These are phyloP conservation scores for Penicillium sp. DNA, from an alignment of 2,329 filamentous ascomycete genomes.

Conservation along the genomic window DNA sequence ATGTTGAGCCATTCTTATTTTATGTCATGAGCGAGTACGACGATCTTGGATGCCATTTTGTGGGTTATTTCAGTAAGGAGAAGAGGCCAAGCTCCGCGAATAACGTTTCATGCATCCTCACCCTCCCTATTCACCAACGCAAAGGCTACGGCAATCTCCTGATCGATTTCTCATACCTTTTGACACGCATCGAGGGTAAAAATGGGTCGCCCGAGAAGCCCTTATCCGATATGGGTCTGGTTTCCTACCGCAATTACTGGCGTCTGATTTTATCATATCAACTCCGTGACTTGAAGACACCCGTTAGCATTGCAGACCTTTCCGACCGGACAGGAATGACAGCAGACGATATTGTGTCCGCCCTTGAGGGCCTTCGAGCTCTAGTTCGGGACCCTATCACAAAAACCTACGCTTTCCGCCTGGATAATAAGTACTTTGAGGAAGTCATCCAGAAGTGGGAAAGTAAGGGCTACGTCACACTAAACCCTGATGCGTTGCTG, in stretches of 20 bases:
- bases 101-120: constrained; percentile 96
- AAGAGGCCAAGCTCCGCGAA: constrained; percentile 93
- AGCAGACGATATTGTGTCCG: constrained; percentile 91
- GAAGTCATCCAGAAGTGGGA: constrained; percentile 90
- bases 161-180: constrained; percentile 96
- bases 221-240: constrained; percentile 93
- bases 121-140: constrained; percentile 91
- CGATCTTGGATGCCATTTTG: constrained; percentile 86
- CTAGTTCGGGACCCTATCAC: constrained; percentile 88
- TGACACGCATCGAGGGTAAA: constrained; percentile 89
- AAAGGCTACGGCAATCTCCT: constrained; percentile 96
- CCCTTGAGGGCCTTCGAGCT: constrained; percentile 83
- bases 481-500: constrained; percentile 76
- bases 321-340: constrained; percentile 94
- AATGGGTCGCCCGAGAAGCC: constrained; percentile 97
- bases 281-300: constrained; percentile 63
- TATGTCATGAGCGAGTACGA: constrained; percentile 94
- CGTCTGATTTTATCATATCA: constrained; percentile 84
- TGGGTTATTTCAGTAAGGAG: constrained; percentile 99
- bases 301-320: constrained; percentile 54
- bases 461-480: constrained; percentile 79
- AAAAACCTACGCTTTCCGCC: constrained; percentile 81
- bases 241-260: constrained; percentile 98
- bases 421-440: constrained; percentile 81
- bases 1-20: constrained; percentile 98